Evolutionary conservation across 805 yeast genomes (phyloP).

Genomic region (Jamesozyma lodderae): DNA sequence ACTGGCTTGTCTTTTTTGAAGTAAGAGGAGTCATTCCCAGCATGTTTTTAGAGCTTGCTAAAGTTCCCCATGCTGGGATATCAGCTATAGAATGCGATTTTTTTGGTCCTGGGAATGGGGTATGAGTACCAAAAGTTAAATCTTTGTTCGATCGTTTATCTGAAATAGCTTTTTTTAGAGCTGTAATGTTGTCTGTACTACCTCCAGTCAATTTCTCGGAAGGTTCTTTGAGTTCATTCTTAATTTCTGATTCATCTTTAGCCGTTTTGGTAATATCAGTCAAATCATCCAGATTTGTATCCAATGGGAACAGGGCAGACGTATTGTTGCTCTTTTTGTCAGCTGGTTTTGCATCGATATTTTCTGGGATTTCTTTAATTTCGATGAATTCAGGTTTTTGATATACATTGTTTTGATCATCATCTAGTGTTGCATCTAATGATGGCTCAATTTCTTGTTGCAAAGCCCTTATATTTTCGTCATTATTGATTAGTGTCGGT

Average conservation of each 20-base stretch:
- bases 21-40: not conserved
- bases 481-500: no score
- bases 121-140: not conserved
- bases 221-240: no score
- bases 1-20: slow-evolving; percentile 16
- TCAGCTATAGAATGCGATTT: slow-evolving; percentile 13
- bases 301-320: slow-evolving; percentile 16
- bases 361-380: no score
- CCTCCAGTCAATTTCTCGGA: not conserved
- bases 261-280: slow-evolving; percentile 19
- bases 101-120: slow-evolving; percentile 5
- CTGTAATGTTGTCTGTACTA: slow-evolving; percentile 1
- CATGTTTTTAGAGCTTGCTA: not conserved
- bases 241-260: not conserved
- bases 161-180: not conserved
- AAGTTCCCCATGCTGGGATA: slow-evolving; percentile 3
- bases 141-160: not conserved
- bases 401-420: no score
- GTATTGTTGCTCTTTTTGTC: no score
- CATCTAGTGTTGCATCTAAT: no score
- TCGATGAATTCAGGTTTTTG: no score
- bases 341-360: no score
- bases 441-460: no score
- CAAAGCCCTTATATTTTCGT: no score
- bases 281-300: slow-evolving; percentile 24